Conservation (phyloP, 306 rosid genomes). For the Comarum palustre region DNA sequence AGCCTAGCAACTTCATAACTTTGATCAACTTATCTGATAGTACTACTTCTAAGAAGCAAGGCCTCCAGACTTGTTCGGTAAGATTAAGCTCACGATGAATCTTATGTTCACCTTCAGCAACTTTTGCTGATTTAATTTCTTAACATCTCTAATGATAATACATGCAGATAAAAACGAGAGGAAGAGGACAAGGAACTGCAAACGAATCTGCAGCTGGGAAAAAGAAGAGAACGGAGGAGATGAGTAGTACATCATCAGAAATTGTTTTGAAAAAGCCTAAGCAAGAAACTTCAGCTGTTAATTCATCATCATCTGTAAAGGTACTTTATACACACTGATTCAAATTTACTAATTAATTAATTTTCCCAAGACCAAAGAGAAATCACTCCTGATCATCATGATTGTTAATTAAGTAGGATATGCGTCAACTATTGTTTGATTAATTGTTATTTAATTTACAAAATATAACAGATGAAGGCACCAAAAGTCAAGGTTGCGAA, state of each 20-base stretch:
- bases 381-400: neutral
- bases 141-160: neutral
- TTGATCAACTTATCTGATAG: slow-evolving; percentile 34
- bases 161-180: slow-evolving; percentile 33
- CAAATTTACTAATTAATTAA: neutral
- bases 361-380: neutral
- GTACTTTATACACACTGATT: slow-evolving; percentile 28
- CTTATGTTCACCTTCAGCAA: neutral
- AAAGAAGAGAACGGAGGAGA: slow-evolving; percentile 80
- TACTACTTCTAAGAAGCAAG: slow-evolving; percentile 45
- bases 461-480: slow-evolving; percentile 50
- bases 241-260: slow-evolving; percentile 41
- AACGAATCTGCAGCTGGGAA: slow-evolving; percentile 45
- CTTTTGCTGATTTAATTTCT: neutral
- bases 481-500: slow-evolving; percentile 92
- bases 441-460: neutral
- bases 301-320: slow-evolving; percentile 50
- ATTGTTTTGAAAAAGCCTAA: slow-evolving; percentile 60
- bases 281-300: slow-evolving; percentile 49
- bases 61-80: slow-evolving; percentile 48
- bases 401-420: neutral
- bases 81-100: neutral
- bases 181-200: slow-evolving; percentile 55
- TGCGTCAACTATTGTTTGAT: neutral
- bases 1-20: slow-evolving; percentile 36